These are phyloP conservation scores for Monosporascus sp. DNA, from an alignment of 2,329 filamentous ascomycete species.

Conservation along the genomic window DNA sequence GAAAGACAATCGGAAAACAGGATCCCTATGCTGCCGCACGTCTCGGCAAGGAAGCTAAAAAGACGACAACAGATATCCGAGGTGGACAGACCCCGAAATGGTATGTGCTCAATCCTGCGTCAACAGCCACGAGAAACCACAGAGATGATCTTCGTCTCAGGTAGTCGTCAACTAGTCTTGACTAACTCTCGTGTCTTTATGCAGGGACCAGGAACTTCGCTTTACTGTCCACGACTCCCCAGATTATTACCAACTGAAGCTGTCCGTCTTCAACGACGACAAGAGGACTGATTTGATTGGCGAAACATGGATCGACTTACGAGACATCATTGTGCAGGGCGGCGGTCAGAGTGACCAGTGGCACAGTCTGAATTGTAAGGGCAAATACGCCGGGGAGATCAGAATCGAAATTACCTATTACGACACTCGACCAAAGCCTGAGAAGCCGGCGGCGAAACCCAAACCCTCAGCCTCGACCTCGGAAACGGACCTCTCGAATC, in stretches of 20 bases:
- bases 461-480: constrained; percentile 33
- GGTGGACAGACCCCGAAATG: constrained; percentile 95
- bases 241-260: constrained; percentile 92
- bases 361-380: constrained; percentile 81
- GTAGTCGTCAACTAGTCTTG: neutral
- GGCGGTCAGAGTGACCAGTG: constrained; percentile 93
- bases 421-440: constrained; percentile 76
- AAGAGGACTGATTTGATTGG: constrained; percentile 97
- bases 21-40: constrained; percentile 94
- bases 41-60: constrained; percentile 93
- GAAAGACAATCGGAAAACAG: constrained; percentile 97
- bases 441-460: constrained; percentile 58
- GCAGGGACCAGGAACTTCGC: constrained; percentile 93
- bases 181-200: constrained; percentile 13
- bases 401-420: constrained; percentile 96
- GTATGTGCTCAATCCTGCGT: constrained; percentile 45
- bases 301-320: constrained; percentile 83
- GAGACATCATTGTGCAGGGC: constrained; percentile 72
- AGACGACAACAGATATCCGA: constrained; percentile 88
- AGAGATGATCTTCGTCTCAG: no score
- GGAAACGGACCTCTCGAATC: constrained; percentile 21
- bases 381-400: constrained; percentile 94
- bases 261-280: constrained; percentile 97
- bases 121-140: neutral
- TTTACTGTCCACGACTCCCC: constrained; percentile 95